phyloP scores from a whole-genome alignment of 2,329 filamentous ascomycete species.

The Zopfia rhizophila region DNA sequence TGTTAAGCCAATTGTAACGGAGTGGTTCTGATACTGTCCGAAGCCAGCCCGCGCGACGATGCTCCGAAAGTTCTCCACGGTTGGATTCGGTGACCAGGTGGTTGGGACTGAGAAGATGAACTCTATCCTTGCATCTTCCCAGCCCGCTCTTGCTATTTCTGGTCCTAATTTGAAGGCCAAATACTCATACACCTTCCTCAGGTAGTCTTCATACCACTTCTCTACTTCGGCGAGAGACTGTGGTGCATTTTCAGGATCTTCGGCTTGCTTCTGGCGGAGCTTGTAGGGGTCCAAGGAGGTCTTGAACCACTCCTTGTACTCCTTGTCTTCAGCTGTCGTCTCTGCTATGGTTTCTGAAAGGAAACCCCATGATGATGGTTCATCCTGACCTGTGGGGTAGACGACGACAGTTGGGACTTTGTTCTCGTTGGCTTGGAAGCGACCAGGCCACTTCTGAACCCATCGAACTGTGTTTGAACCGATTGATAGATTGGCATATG shows the following conservation, averaged over 20 bases:
- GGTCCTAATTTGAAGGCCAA: conserved; percentile 52
- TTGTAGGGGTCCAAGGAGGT: conserved; percentile 63
- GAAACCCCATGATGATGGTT: conserved; percentile 64
- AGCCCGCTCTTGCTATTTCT: conserved; percentile 54
- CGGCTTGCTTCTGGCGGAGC: conserved; percentile 55
- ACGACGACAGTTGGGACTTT: conserved; percentile 64
- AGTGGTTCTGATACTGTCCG: conserved; percentile 52
- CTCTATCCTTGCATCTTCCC: conserved; percentile 59
- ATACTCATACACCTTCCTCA: conserved; percentile 61
- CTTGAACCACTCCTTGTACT: conserved; percentile 65
- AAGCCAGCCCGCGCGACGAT: conserved; percentile 63
- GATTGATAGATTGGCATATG: conserved; percentile 50
- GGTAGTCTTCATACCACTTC: conserved; percentile 61
- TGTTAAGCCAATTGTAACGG: conserved; percentile 58
- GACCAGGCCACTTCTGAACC: conserved; percentile 65
- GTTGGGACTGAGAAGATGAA: conserved; percentile 69
- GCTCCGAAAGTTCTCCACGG: conserved; percentile 63
- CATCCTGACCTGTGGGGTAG: conserved; percentile 54
- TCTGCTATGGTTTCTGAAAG: conserved; percentile 55
- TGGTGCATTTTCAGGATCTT: conserved; percentile 58
- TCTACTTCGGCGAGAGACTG: conserved; percentile 56
- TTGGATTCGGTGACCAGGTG: conserved; percentile 63
- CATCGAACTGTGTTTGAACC: conserved; percentile 44
- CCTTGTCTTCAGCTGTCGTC: conserved; percentile 55
- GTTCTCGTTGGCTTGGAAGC: conserved; percentile 63